phyloP scores from a whole-genome alignment of 2,329 filamentous ascomycete species.

The Alternaria viburni region DNA sequence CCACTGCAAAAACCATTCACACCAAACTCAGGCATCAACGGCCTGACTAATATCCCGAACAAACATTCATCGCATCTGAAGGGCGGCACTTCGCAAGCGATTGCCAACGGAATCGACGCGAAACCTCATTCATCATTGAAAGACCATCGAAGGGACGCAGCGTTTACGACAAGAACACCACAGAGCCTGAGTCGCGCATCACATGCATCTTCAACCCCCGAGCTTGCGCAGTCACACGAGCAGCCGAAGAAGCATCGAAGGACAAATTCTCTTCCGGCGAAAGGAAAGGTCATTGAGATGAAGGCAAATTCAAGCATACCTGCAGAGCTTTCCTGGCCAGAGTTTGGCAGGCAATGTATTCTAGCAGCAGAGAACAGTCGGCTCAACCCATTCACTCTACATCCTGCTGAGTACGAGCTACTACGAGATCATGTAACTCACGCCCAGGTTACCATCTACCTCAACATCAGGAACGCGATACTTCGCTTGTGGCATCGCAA shows the following conservation, averaged over 20 bases:
- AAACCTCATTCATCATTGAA: constrained; percentile 18
- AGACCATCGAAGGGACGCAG: constrained; percentile 16
- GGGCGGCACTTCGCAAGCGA: constrained; percentile 11
- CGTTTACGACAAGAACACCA: constrained; percentile 30
- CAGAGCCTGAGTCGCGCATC: constrained; percentile 29
- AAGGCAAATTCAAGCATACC: constrained; percentile 83
- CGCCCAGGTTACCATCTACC: constrained; percentile 89
- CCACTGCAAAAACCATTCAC: constrained; percentile 37
- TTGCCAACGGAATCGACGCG: constrained; percentile 14
- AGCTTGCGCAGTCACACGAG: constrained; percentile 34
- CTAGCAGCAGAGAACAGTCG: constrained; percentile 87
- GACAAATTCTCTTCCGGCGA: constrained; percentile 24
- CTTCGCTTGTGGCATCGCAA: constrained; percentile 88
- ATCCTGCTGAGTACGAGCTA: constrained; percentile 81
- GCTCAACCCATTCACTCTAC: constrained; percentile 86
- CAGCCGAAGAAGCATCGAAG: constrained; percentile 24
- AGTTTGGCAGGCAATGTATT: constrained; percentile 92
- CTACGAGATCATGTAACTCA: constrained; percentile 83
- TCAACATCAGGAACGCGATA: constrained; percentile 96
- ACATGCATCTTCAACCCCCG: constrained; percentile 42
- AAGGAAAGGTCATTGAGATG: constrained; percentile 34
- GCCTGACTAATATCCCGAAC: constrained; percentile 12
- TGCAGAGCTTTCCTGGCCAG: constrained; percentile 69
- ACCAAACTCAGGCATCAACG: constrained; percentile 26
- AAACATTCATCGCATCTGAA: constrained; percentile 18